Evolutionary conservation across 176 grass and related monocot genomes (phyloP).

Genomic region (Oryza rufipogon): DNA sequence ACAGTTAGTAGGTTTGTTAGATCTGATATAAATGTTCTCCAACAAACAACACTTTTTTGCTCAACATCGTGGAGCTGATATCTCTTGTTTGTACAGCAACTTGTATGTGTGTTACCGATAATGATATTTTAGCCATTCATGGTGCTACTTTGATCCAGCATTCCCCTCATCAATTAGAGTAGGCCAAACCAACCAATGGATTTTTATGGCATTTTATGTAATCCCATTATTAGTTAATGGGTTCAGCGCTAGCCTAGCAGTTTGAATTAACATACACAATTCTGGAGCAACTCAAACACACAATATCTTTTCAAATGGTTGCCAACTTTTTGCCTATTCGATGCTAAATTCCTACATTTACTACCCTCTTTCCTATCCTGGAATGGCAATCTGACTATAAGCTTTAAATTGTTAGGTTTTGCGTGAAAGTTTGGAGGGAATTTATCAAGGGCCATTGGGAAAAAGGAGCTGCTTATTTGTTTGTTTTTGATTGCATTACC

Average conservation of each 20-base stretch:
- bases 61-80: neutral
- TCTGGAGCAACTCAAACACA: neutral
- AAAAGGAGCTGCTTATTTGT: neutral
- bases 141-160: slow-evolving; percentile 26
- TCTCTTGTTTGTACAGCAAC: slow-evolving; percentile 13
- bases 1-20: slow-evolving; percentile 18
- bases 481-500: neutral
- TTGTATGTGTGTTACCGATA: neutral
- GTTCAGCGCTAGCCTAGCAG: slow-evolving; percentile 7
- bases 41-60: slow-evolving; percentile 14
- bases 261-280: slow-evolving; percentile 13
- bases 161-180: neutral
- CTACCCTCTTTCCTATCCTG: neutral
- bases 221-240: neutral
- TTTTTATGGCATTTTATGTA: slow-evolving; percentile 18
- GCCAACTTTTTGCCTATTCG: neutral
- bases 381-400: neutral
- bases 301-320: slow-evolving; percentile 12
- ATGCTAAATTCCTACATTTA: slow-evolving; percentile 17
- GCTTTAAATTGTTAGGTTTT: slow-evolving; percentile 1
- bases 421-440: neutral
- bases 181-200: neutral
- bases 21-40: neutral
- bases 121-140: neutral
- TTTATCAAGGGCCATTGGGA: slow-evolving; percentile 13